Percentiles rank a stretch among this genome's conserved stretches.
Conservation (phyloP, 495 filamentous ascomycete genomes). For the Apiosordaria backusii region DNA sequence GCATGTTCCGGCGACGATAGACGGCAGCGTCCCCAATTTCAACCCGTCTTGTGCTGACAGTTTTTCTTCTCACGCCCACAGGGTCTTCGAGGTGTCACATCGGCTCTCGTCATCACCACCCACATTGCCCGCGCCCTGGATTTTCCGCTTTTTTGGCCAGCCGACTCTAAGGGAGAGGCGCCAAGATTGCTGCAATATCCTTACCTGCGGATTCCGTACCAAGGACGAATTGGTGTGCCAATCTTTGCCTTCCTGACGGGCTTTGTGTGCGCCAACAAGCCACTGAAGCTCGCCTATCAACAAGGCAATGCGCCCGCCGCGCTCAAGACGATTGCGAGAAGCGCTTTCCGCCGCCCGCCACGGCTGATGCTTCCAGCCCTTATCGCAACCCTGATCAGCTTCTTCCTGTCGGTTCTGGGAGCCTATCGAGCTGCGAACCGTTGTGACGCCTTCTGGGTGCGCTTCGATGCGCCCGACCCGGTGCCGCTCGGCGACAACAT, state of each 20-base stretch:
- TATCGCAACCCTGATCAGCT: conserved; percentile 58
- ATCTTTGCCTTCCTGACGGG: conserved; percentile 66
- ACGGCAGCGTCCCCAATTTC: neutral
- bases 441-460: conserved; percentile 58
- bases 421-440: conserved; percentile 53
- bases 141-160: conserved; percentile 54
- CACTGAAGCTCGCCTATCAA: conserved; percentile 54
- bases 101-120: conserved; percentile 59
- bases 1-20: neutral
- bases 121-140: conserved; percentile 60
- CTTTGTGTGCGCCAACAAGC: conserved; percentile 65
- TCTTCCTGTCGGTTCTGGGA: conserved; percentile 53
- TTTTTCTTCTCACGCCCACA: conserved; percentile 24
- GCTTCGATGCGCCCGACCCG: conserved; percentile 46
- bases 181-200: conserved; percentile 57
- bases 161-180: conserved; percentile 41
- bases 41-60: conserved; percentile 8
- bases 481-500: conserved; percentile 35
- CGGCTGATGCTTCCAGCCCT: conserved; percentile 58
- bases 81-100: conserved; percentile 64
- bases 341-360: conserved; percentile 60
- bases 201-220: conserved; percentile 58
- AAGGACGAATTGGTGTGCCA: conserved; percentile 61
- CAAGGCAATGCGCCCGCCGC: conserved; percentile 50
- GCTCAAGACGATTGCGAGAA: conserved; percentile 55